These are phyloP conservation scores for Salix suchowensis DNA, from an alignment of 345 rosid genomes.

Conservation along the genomic window DNA sequence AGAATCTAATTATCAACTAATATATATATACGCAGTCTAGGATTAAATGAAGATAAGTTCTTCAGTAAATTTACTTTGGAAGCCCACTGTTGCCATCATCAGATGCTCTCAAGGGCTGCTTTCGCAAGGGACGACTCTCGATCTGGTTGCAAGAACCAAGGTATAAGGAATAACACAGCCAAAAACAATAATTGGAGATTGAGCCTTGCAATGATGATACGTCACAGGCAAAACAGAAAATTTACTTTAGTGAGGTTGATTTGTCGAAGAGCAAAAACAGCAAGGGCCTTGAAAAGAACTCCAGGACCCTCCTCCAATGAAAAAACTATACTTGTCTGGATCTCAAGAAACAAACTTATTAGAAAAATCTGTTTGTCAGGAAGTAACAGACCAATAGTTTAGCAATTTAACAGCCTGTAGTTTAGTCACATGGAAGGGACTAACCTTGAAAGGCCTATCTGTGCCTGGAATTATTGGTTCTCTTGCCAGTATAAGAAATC, in stretches of 20 bases:
- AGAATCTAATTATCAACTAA: not conserved
- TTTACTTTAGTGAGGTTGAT: constrained; percentile 83
- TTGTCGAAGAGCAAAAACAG: constrained; percentile 86
- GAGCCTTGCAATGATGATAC: not conserved
- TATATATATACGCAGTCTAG: not conserved
- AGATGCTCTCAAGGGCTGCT: constrained; percentile 54
- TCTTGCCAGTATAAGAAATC: constrained; percentile 95
- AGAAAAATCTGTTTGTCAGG: not conserved
- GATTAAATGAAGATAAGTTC: constrained; percentile 6
- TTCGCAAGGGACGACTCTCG: constrained; percentile 90
- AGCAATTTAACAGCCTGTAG: not conserved
- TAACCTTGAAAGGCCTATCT: constrained; percentile 83
- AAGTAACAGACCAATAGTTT: not conserved
- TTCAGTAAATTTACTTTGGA: constrained; percentile 40
- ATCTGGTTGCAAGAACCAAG: constrained; percentile 47
- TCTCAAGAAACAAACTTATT: constrained; percentile 13
- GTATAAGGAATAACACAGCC: not conserved
- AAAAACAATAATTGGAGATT: constrained; percentile 1
- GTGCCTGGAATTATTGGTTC: constrained; percentile 95
- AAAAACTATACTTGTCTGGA: constrained; percentile 91
- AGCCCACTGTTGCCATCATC: constrained; percentile 47
- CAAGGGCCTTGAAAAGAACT: constrained; percentile 94
- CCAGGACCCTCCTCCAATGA: constrained; percentile 98
- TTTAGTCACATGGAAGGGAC: constrained; percentile 7
- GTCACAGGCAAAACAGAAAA: not conserved